Evolutionary conservation across 106 monocot genomes (phyloP), one percentile per base, ranked within the genome.

Genomic region (Dendrobium officinale): DNA sequence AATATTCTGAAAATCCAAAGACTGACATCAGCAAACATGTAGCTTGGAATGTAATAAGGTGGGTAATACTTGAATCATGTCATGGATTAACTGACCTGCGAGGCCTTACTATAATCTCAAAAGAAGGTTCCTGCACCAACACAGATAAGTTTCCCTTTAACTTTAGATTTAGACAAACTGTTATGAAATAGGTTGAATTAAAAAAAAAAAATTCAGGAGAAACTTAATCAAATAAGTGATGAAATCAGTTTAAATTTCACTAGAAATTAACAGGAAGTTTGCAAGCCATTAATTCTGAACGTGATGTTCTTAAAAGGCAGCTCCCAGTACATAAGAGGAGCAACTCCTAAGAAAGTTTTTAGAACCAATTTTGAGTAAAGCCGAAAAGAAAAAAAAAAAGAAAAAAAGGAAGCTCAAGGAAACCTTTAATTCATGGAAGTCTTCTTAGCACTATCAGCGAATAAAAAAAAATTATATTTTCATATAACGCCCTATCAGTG

Each of bases 81-180:
- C 9, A 42, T 6, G 41, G 5, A 74, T 43, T 72, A 44, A 77
- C 84, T 47, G 5, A 88, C 88, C 84, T 82, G 80, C 85, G 83
- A 48, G 82, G 55, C 81, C 77, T 82, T 45, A 66, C 48, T 55
- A 82, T 33, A 70, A 82, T 18, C 29, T 85, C 79, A 41, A n/a
- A 22, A 73, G 77, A 33, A 19, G 45, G 79, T 58, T 75, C 73
- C 73, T 64, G 49, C 64, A 55, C 18, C 29, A 83, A 29, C 67
- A 79, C 29, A 54, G 1, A 49, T 9, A 33, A 55, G 18, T 27
- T 33, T 37, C 27, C 33, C 2, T 70, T 70, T 27, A 76, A 76
- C 13, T 26, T 9, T 16, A 81, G 20, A 72, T 58, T 73, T 40
- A 58, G 0, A 15, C 40, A 75, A 40, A 40, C 2, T 51, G 19